A percentile compares a stretch with the other conserved stretches of the same genome.
Evolutionary conservation across 257 asterid species (phyloP).

Genomic region (Jaltomata sinuosa): DNA sequence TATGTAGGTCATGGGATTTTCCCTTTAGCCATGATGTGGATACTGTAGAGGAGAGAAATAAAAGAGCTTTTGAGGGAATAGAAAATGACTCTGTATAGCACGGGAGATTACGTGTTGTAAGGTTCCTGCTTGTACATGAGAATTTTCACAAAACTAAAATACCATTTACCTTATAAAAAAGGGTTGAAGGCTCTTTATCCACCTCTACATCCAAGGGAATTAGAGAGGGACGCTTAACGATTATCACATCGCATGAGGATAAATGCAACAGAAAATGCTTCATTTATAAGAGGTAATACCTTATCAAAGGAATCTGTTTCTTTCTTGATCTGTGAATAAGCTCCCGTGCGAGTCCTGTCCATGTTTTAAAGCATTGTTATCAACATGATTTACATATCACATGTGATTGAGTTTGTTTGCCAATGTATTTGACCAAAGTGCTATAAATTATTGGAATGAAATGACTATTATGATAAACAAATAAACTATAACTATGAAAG

Average conservation of each 20-base stretch:
- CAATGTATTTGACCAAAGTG: background rate
- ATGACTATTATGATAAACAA: background rate
- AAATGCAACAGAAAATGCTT: background rate
- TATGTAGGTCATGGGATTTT: background rate
- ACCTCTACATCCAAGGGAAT: background rate
- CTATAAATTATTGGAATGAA: background rate
- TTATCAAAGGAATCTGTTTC: slow-evolving; percentile 77
- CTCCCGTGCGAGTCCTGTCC: slow-evolving; percentile 37
- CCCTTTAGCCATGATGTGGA: background rate
- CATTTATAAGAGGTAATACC: slow-evolving; percentile 34
- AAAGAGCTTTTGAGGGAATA: background rate
- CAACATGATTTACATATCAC: background rate
- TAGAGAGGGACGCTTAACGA: background rate
- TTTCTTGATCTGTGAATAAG: slow-evolving; percentile 34
- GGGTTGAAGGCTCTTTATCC: background rate
- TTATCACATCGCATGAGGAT: background rate
- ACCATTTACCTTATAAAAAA: background rate
- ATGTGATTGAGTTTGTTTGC: background rate
- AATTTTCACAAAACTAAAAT: background rate
- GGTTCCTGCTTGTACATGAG: background rate
- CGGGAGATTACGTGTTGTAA: background rate
- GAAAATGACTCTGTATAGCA: background rate
- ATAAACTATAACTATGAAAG: background rate
- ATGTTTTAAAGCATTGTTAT: slow-evolving; percentile 13
- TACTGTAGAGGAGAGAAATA: background rate